These are phyloP conservation scores for Hypoxylon sp. DNA, from an alignment of 2,329 filamentous ascomycete genomes.

Conservation along the genomic window DNA sequence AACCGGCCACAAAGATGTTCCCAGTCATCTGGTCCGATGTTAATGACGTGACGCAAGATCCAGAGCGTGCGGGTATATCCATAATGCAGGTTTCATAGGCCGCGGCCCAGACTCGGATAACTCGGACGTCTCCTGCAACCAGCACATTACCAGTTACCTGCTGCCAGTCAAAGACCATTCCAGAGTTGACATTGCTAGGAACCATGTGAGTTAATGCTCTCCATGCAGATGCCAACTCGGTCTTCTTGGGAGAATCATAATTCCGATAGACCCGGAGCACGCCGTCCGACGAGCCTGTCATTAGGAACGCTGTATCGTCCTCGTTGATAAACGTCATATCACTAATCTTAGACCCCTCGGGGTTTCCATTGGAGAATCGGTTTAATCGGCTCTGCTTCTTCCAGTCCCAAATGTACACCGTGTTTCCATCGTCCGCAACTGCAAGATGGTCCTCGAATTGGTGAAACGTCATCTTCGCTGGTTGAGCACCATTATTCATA, in stretches of 20 bases:
- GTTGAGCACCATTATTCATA: slow-evolving; percentile 90
- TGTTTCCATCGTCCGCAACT: slow-evolving; percentile 93
- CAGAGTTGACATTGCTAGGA: slow-evolving; percentile 92
- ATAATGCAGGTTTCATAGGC: slow-evolving; percentile 91
- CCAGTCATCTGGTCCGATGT: slow-evolving; percentile 99
- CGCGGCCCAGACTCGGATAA: slow-evolving; percentile 97
- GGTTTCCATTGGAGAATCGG: slow-evolving; percentile 95
- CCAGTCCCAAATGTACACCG: slow-evolving; percentile 95
- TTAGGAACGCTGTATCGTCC: slow-evolving; percentile 93
- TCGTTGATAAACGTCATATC: slow-evolving; percentile 99
- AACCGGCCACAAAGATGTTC: slow-evolving; percentile 95
- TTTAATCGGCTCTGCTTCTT: slow-evolving; percentile 80
- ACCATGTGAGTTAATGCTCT: slow-evolving; percentile 94
- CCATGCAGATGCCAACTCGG: slow-evolving; percentile 92
- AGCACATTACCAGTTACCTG: slow-evolving; percentile 95
- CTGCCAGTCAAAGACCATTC: slow-evolving; percentile 98
- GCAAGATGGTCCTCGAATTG: slow-evolving; percentile 98
- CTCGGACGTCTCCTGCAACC: slow-evolving; percentile 95
- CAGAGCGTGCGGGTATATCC: slow-evolving; percentile 94
- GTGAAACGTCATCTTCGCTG: slow-evolving; percentile 94
- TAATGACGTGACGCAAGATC: slow-evolving; percentile 94
- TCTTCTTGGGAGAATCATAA: slow-evolving; percentile 82
- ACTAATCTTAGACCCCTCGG: slow-evolving; percentile 89
- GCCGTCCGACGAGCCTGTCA: slow-evolving; percentile 96
- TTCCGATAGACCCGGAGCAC: slow-evolving; percentile 94